Conservation (phyloP, 169 alveolate species). For the Plasmodium reichenowi region DNA sequence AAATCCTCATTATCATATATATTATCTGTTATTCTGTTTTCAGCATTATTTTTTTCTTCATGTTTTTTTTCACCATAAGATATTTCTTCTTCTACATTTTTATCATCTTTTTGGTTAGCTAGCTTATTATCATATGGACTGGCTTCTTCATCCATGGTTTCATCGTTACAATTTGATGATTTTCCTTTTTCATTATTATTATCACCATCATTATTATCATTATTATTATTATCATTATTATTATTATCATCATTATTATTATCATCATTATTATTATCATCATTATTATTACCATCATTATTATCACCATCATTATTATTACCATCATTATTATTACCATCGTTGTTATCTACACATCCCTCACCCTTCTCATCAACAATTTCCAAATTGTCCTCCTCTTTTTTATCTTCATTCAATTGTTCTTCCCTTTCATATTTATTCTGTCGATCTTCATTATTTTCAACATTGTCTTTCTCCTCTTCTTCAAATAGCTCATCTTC, state of each 20-base stretch:
- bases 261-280: background rate
- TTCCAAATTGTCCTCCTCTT: constrained; percentile 2
- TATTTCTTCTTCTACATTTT: too few species aligned
- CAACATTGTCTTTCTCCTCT: constrained; percentile 4
- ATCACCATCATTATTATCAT: background rate
- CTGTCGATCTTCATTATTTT: background rate
- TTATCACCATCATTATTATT: background rate
- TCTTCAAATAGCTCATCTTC: constrained; percentile 29
- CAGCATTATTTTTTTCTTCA: background rate
- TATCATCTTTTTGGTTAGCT: background rate
- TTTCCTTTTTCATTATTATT: background rate
- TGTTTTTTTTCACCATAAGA: too few species aligned
- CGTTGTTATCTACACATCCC: background rate
- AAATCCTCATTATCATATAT: background rate
- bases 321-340: background rate
- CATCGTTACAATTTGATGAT: too few species aligned
- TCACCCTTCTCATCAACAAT: background rate
- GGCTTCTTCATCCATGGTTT: too few species aligned
- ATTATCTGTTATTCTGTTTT: background rate
- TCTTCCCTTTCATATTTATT: constrained; percentile 3
- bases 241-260: background rate
- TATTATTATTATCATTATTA: background rate
- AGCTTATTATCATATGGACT: too few species aligned
- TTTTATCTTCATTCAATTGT: constrained; percentile 1
- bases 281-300: background rate